Evolutionary conservation across 345 rosid genomes (phyloP).

Genomic region (Gossypium australe): DNA sequence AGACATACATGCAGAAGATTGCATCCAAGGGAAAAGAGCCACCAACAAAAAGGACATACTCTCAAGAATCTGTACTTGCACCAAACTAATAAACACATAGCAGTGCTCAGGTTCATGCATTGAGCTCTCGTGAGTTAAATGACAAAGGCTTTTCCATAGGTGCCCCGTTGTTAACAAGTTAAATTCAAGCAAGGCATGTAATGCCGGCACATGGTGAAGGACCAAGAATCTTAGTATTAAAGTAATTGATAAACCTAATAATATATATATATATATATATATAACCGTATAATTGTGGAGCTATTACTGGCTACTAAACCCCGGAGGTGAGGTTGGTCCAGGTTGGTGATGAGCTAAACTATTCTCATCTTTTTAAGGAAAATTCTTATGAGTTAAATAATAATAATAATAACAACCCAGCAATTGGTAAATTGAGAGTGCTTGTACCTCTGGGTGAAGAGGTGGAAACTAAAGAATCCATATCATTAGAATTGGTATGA

Average conservation of each 20-base stretch:
- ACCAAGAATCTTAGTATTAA: background rate
- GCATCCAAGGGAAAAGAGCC: background rate
- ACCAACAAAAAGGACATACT: too few relatives aligned
- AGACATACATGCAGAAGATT: background rate
- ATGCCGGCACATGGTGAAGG: background rate
- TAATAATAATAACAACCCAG: too few relatives aligned
- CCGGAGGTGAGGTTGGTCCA: background rate
- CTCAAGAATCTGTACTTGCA: background rate
- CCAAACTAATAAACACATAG: background rate
- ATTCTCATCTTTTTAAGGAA: background rate
- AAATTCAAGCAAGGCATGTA: background rate
- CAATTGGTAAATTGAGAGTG: background rate
- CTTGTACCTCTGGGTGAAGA: constrained; percentile 62
- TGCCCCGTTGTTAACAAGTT: background rate
- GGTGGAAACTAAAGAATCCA: constrained; percentile 35
- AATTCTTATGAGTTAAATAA: background rate
- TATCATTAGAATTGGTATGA: constrained; percentile 23
- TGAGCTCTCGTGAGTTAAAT: background rate
- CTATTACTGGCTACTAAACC: constrained; percentile 8
- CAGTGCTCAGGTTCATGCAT: background rate
- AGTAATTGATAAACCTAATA: background rate
- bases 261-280: background rate
- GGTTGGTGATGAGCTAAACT: background rate
- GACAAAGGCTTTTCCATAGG: background rate
- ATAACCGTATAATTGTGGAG: background rate